Base-by-base conservation (phyloP, 345 rosid species). In the Pistacia integerrima region DNA sequence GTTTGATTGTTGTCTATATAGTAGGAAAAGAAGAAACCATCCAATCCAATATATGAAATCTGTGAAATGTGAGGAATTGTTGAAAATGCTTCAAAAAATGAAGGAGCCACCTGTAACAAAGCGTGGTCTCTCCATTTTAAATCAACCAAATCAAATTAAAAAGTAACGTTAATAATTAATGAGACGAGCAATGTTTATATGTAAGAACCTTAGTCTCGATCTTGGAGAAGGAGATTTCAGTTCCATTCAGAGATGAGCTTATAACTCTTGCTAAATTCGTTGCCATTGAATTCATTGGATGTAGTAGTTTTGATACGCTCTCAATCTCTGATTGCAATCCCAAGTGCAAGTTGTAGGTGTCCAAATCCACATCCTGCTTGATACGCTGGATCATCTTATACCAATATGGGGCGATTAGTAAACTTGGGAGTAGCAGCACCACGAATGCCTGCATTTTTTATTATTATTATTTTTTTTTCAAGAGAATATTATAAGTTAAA, bases 31-130 rank as follows among this genome's bases (percentile, higher is more conserved):
- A 79, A 72, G 18, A 72, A 52, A 25, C 91, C 93, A 11, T 79
- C 80, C 44, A 77, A 35, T 59, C 87, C 93, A 66, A 82, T 66
- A 62, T 80, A 88, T 49, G 88, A 84, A 75, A 84, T 65, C 38
- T 86, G 87, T 16, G 89, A 81, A 11, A 82, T 2, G 17, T 75
- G 18, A 46, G 92, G 90, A 70, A 84, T 76, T 20, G 62, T 46
- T 22, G 76, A 76, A 55, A 85, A 62, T 59, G 88, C 75, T 77
- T 82, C 83, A 69, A 82, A 88, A 72, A 88, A n/a, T 3, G 60
- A 11, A 0, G 90, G 88, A 44, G 83, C 87, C 49, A 87, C 82
- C 92, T 89, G 82, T 52, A 16, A 36, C 12, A 18, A 4, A 61
- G 1, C 8, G 46, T 41, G 16, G 57, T 54, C 18, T 14, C 20